phyloP scores from a whole-genome alignment of 1,139 yeast genomes.

The Pichia sp. region DNA sequence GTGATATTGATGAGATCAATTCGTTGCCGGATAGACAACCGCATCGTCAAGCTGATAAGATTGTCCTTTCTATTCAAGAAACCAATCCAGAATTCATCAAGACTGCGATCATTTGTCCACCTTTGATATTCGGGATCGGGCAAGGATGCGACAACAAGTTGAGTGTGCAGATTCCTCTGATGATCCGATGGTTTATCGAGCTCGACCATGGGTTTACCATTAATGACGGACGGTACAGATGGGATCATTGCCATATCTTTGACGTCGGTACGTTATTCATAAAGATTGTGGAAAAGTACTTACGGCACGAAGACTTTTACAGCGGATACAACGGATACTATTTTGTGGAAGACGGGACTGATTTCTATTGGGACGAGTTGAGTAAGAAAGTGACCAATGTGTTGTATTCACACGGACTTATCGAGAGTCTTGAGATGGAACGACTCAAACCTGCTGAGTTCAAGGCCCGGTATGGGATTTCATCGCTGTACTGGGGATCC shows the following conservation, averaged over 20 bases:
- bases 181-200: background rate
- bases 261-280: conserved; percentile 5
- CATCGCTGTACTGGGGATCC: conserved; percentile 10
- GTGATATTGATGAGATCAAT: conserved; percentile 9
- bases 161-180: conserved; percentile 6
- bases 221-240: background rate
- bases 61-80: conserved; percentile 3
- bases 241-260: conserved; percentile 6
- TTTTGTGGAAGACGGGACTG: conserved; percentile 4
- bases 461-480: background rate
- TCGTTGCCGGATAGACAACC: background rate
- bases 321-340: conserved; percentile 4
- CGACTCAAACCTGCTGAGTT: background rate
- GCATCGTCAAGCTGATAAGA: conserved; percentile 3
- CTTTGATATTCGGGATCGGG: conserved; percentile 6
- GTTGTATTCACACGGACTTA: background rate
- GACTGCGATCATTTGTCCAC: conserved; percentile 6
- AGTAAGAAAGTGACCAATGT: background rate
- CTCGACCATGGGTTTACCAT: conserved; percentile 2
- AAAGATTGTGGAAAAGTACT: background rate
- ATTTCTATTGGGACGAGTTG: conserved; percentile 4
- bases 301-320: background rate
- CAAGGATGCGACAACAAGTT: conserved; percentile 5
- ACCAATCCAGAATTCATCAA: background rate
- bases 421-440: background rate